Percentiles rank a stretch among this genome's conserved stretches.
Conservation (phyloP, 352 stramenopile species). For the Lagenidium sp. region DNA sequence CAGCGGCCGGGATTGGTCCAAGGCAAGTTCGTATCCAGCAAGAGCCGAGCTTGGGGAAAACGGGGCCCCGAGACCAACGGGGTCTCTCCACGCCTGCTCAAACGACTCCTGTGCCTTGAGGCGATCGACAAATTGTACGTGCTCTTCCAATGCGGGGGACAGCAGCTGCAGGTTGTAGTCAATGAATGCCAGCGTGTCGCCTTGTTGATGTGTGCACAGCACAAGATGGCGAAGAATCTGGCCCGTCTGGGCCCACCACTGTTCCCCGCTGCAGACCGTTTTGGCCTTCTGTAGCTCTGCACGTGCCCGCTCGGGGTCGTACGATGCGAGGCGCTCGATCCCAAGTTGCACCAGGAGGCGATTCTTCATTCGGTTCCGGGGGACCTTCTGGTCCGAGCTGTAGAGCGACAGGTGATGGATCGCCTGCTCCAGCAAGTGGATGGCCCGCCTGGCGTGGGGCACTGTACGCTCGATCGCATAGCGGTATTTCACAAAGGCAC, state of each 20-base stretch:
- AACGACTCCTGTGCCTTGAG: conserved; percentile 48
- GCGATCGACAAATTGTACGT: conserved; percentile 47
- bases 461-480: conserved; percentile 48
- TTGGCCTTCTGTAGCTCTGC: conserved; percentile 67
- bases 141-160: conserved; percentile 61
- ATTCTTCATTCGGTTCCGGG: conserved; percentile 65
- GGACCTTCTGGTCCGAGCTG: conserved; percentile 48
- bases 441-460: conserved; percentile 59
- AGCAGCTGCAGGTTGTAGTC: conserved; percentile 74
- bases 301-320: conserved; percentile 58
- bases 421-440: conserved; percentile 68
- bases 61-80: conserved; percentile 20
- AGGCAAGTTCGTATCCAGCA: conserved; percentile 26
- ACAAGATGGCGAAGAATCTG: conserved; percentile 73
- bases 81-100: conserved; percentile 50
- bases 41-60: conserved; percentile 32
- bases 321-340: conserved; percentile 54
- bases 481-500: conserved; percentile 56
- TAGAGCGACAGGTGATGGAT: conserved; percentile 67
- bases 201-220: conserved; percentile 63
- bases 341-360: conserved; percentile 64
- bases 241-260: conserved; percentile 65
- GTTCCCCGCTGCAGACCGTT: conserved; percentile 37
- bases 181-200: conserved; percentile 61
- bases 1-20: conserved; percentile 43